These are phyloP conservation scores for Candida oleophila DNA, from an alignment of 805 yeast species.

Conservation along the genomic window DNA sequence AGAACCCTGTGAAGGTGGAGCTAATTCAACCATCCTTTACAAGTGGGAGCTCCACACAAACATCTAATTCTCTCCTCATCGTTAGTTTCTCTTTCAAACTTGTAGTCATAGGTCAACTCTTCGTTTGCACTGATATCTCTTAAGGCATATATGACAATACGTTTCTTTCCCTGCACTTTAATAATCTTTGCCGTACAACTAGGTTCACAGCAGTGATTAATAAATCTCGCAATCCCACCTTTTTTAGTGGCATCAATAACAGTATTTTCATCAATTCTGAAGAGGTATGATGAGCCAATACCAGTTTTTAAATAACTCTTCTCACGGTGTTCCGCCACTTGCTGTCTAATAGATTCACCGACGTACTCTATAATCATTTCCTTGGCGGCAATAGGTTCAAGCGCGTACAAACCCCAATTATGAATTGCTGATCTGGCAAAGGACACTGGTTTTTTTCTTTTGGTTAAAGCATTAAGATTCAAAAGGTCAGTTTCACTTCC, in stretches of 20 bases:
- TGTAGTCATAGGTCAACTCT: slow-evolving; percentile 94
- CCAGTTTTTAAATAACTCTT: slow-evolving; percentile 83
- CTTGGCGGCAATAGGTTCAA: slow-evolving; percentile 91
- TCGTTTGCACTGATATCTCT: slow-evolving; percentile 85
- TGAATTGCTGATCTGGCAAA: slow-evolving; percentile 97
- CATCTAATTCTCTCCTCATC: slow-evolving; percentile 88
- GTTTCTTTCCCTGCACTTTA: slow-evolving; percentile 87
- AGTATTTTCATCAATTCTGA: slow-evolving; percentile 88
- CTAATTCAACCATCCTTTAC: slow-evolving; percentile 87
- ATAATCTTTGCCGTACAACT: slow-evolving; percentile 96
- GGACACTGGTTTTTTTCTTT: slow-evolving; percentile 90
- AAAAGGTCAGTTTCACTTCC: slow-evolving; percentile 81
- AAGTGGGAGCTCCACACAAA: slow-evolving; percentile 91
- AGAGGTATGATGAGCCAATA: slow-evolving; percentile 90
- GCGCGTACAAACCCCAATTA: slow-evolving; percentile 96
- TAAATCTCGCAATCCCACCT: slow-evolving; percentile 96
- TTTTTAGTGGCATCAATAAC: slow-evolving; percentile 96
- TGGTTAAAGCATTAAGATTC: slow-evolving; percentile 81
- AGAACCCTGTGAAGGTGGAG: no score
- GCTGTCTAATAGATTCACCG: slow-evolving; percentile 91
- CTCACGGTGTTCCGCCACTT: slow-evolving; percentile 91
- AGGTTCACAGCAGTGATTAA: slow-evolving; percentile 96
- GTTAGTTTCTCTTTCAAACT: slow-evolving; percentile 87
- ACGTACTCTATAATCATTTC: slow-evolving; percentile 98
- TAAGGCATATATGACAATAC: slow-evolving; percentile 92